Evolutionary conservation across 176 grass and related monocot genomes (phyloP), one percentile per base, ranked within the genome.

Genomic region (Oryza meridionalis): DNA sequence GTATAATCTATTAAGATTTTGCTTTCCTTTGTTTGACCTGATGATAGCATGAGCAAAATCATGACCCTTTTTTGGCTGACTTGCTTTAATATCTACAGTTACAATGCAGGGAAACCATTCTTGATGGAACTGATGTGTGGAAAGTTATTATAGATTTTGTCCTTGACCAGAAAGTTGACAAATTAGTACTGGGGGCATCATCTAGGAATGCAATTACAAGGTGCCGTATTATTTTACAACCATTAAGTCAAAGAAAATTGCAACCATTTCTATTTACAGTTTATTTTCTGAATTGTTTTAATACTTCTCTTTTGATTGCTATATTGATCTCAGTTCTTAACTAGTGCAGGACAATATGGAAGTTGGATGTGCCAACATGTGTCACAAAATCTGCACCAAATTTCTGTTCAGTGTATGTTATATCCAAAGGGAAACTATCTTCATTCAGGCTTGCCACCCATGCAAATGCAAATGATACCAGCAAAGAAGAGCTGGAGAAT

Each of bases 91-190:
- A 86, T 85, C 53, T 93, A 77, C 84, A 97, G 94, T 86, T 97
- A 49, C 94, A 93, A 88, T 91, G 86, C 78, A 97, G 92, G 81
- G 94, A 97, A 80, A 63, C 91, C 61, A 76, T 97, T 72, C 78
- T 97, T 72, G 94, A 97, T 63, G 89, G 83, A 77, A 62, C 77
- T 49, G 91, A 97, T 74, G 82, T 90, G 44, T 51, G 88, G 4
- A 97, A 97, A 78, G 84, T 84, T 70, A 97, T 97, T 29, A 75
- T 93, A n/a, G 89, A 97, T 83, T 97, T 97, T 75, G 81, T 91
- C 47, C 50, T 22, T 27, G 62, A 81, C 61, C 12, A 82, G 0
- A 79, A 84, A 37, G 35, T 97, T 65, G 89, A 93, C 70, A 93
- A 90, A 75, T 69, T 97, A 77, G 77, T 97, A 11, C 9, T 97